Evolutionary conservation across 1,284 basidiomycete genomes (phyloP), one percentile per base, ranked within the genome.

Genomic region (Sporisorium exsertum): DNA sequence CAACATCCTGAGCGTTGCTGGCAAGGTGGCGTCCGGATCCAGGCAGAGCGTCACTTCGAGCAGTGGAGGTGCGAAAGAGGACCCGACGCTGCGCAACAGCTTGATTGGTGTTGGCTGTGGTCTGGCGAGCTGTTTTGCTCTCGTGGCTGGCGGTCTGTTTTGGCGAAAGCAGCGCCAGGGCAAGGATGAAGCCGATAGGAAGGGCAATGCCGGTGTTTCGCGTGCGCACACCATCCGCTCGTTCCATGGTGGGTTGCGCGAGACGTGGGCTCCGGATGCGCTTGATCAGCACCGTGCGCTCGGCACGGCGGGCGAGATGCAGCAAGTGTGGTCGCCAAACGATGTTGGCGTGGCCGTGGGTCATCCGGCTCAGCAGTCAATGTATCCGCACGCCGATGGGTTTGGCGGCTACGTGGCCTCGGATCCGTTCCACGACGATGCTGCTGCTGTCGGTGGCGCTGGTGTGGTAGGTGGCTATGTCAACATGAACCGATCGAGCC

Each of bases 31-130:
- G 1, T 33, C 56, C 2, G 55, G 58, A 15, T 32, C 62, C 15
- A 60, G 51, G 55, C 55, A 58, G 47, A 56, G 51, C 20, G 33
- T 57, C 20, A 55, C 49, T 16, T 29, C 66, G 10, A 29, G 47
- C 58, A 57, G 50, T 26, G 40, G 53, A 10, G 20, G 40, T 45
- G 22, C 33, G 56, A 53, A 63, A 24, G 63, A 69, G 26, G 54
- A 63, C 18, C 37, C 56, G 33, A 77, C 58, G 26, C 54, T 78
- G 55, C 60, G 78, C 13, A 79, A 75, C 51, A 80, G 76, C 27
- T 58, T 85, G 20, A 76, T 83, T 42, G 81, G 78, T 29, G 76
- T 81, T 13, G 79, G 77, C 12, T 64, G 71, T 26, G 70, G 78
- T 13, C 32, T 83, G 35, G 82, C 64, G 3, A 80, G 72, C 1